Evolutionary conservation across 208 protist genomes (phyloP), one percentile per base, ranked within the genome.

Genomic region (Leishmania mexicana): DNA sequence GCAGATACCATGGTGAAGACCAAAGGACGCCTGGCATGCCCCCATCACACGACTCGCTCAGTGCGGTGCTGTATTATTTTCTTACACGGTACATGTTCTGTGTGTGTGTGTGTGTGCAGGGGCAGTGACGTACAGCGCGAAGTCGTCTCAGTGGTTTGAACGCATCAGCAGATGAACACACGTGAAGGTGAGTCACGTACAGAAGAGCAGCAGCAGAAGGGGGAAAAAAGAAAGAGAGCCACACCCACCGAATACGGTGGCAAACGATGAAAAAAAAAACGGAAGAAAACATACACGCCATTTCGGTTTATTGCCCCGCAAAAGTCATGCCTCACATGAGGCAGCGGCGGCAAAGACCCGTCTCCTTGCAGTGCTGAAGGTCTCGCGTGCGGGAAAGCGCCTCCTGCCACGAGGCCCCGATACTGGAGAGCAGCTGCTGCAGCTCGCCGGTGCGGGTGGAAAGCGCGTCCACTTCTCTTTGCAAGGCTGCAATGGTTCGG

Each of bases 391-490:
- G 65, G 31, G 51, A 45, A 67, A 53, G 13, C 40, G 75, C 75
- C 7, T 79, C 80, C 45, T 84, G 73, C 79, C 71, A 70, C 35
- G 68, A 67, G 24, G 75, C 75, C 31, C 57, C 45, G 42, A 83
- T 78, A 67, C 38, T 75, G 40, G 31, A 21, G 24, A 75, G 51
- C 47, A 87, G 84, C 53, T 84, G 81, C 38, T 82, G 71, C 75
- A 90, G 76, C 57, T 90, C 83, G 19, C 54, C 64, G 28, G 82
- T 81, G 13, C 90, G 90, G 2, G 74, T 78, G 51, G 40, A 71
- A 40, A 95, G 76, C 28, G 92, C 90, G 19, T 89, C 88, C n/a
- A 95, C 84, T 68, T 95, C 92, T 15, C 90, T 85, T 40, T 91
- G 86, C 47, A 93, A 65, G 28, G 51, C 76, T 6, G 78, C 78